Evolutionary conservation across 495 filamentous ascomycete species (phyloP).

Genomic region (Penicillium daleae): DNA sequence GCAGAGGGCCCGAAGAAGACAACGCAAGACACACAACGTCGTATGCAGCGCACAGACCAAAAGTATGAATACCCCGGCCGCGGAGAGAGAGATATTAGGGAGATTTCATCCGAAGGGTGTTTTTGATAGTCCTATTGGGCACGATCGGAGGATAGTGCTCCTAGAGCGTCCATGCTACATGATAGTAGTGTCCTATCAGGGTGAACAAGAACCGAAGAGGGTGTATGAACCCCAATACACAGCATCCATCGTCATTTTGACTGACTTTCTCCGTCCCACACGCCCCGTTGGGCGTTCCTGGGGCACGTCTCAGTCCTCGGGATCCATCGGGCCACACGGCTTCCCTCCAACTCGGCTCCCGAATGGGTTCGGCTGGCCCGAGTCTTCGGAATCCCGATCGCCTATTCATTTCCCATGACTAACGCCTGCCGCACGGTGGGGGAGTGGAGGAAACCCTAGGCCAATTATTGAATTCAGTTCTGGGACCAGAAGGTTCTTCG

Average conservation of each 20-base stretch:
- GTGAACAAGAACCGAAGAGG: not conserved
- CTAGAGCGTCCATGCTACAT: not conserved
- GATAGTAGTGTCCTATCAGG: not conserved
- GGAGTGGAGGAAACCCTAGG: not conserved
- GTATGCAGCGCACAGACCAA: constrained; percentile 6
- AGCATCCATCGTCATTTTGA: not conserved
- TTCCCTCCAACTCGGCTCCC: not conserved
- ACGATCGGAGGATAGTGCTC: not conserved
- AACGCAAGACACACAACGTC: constrained; percentile 6
- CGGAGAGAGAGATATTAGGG: not conserved
- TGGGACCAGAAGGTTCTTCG: not conserved
- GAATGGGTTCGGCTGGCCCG: constrained; percentile 1
- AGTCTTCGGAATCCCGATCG: not conserved
- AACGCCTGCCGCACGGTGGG: not conserved
- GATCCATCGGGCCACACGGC: constrained; percentile 9
- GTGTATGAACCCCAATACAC: not conserved
- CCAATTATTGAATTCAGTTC: not conserved
- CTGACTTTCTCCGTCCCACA: not conserved
- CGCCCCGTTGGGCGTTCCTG: not conserved
- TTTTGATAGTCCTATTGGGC: not conserved
- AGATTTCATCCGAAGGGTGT: not conserved
- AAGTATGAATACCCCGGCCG: not conserved
- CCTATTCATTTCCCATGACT: not conserved
- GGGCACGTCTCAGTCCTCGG: not conserved
- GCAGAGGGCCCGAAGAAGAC: not conserved